Percentiles rank a stretch among this genome's conserved stretches.
Evolutionary conservation across 2,329 filamentous ascomycete genomes (phyloP).

Genomic region (Clonostachys rhizophaga): DNA sequence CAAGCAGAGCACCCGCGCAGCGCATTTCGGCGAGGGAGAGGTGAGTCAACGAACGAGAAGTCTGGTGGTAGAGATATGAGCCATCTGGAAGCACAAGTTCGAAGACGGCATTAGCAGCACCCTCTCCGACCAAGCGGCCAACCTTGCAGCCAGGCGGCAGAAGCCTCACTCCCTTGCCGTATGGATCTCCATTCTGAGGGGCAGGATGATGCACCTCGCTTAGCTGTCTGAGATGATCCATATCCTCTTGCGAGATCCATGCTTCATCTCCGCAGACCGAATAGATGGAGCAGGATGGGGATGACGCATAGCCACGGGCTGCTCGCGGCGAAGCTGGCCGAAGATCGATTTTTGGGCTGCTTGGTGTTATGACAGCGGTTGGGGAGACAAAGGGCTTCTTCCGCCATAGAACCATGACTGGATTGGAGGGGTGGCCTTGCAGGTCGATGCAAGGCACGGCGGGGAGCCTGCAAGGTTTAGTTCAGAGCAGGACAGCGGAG

Average conservation of each 20-base stretch:
- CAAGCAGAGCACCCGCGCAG: too few species aligned
- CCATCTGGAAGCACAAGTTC: conserved; percentile 40
- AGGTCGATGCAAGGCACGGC: conserved; percentile 3
- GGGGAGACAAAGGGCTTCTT: too few species aligned
- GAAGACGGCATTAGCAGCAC: conserved; percentile 75
- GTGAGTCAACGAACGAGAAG: conserved; percentile 10
- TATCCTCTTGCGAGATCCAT: conserved; percentile 13
- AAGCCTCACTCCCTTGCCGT: conserved; percentile 14
- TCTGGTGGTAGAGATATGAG: conserved; percentile 2
- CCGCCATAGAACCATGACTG: conserved; percentile 12
- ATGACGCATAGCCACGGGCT: background rate
- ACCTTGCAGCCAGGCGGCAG: conserved; percentile 25
- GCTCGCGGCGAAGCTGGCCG: conserved; percentile 1
- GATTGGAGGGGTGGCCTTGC: conserved; percentile 5
- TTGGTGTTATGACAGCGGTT: too few species aligned
- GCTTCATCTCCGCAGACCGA: conserved; percentile 5
- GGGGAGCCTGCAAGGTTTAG: conserved; percentile 2
- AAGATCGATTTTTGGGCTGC: too few species aligned
- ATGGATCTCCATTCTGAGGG: conserved; percentile 1
- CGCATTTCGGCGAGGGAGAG: background rate
- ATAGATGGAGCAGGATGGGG: background rate
- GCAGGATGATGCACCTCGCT: conserved; percentile 11
- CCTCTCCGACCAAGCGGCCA: conserved; percentile 53
- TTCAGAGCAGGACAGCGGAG: background rate
- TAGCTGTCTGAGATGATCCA: conserved; percentile 11